Base-by-base conservation (phyloP, 164 flowering plant species). In the Berberis vulgaris region DNA sequence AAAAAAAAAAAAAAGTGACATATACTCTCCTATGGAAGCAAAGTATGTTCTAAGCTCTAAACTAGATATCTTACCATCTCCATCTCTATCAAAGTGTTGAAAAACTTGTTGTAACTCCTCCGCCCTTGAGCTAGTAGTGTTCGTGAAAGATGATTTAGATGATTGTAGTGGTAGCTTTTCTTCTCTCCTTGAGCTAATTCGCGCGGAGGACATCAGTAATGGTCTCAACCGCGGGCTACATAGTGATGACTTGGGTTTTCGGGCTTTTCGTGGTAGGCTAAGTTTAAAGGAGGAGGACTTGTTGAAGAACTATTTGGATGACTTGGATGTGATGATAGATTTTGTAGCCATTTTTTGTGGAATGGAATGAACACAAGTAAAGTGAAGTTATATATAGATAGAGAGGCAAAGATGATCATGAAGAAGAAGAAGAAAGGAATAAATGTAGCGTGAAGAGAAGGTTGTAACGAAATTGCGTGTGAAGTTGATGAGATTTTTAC, bases 61-160 rank as follows among this genome's bases (percentile, higher is more conserved):
- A 7, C 80, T 74, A 0, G 91, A 86, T 52, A 91, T 84, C 70
- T 83, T 91, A 0, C 94, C 96, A 56, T 91, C 96, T 0, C 81
- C 79, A 26, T 91, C 75, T 0, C 68, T 42, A 63, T 91, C 97
- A 42, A 91, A 86, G 60, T 76, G 81, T 0, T 74, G 70, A 58
- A 91, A 91, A 10, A 83, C 88, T 45, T 78, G 71, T 47, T 42
- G 73, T 6, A 83, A 65, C 64, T 76, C 79, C 1, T 26, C 79
- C 79, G 69, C 77, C 53, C 62, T 59, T 41, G 50, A 52, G 10
- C 8, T 10, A 52, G n/a, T n/a, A n/a, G 26, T 26, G 26, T 26
- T 26, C 54, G 10, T 52, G n/a, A 5, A 7, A 50, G 10, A 10
- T 6, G 54, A 26, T 26, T 26, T 26, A 26, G 26, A 26, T 52